These are phyloP conservation scores for Aspergillus avenaceus DNA, from an alignment of 495 filamentous ascomycete species.

Conservation along the genomic window DNA sequence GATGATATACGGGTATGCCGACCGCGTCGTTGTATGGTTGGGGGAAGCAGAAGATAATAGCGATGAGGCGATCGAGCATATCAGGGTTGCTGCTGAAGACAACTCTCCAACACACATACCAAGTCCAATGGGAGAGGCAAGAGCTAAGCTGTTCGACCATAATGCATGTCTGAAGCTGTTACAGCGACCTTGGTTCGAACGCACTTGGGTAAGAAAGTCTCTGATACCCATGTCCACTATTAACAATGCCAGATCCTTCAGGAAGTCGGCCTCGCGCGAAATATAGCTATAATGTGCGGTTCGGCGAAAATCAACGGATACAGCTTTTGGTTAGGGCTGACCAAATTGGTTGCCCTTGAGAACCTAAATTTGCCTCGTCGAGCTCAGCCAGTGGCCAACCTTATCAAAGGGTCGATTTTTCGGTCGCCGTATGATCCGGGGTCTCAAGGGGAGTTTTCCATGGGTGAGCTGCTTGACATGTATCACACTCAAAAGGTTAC, in stretches of 20 bases:
- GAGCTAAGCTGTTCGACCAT: too few species aligned
- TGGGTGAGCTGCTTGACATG: constrained; percentile 2
- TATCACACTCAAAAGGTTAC: constrained; percentile 1
- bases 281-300: constrained; percentile 24
- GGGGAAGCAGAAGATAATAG: constrained; percentile 18
- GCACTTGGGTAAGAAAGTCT: constrained; percentile 23
- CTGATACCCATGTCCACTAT: background rate
- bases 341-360: background rate
- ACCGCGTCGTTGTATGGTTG: constrained; percentile 33
- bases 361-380: background rate
- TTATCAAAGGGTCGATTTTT: background rate
- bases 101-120: background rate
- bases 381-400: background rate
- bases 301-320: constrained; percentile 21
- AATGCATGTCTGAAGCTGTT: constrained; percentile 8
- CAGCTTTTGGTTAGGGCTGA: background rate
- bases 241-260: constrained; percentile 22
- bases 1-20: constrained; percentile 27
- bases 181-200: constrained; percentile 23
- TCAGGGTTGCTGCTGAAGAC: constrained; percentile 5
- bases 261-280: constrained; percentile 26
- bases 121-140: background rate
- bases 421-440: background rate
- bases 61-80: background rate
- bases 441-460: background rate